These are phyloP conservation scores for Rhypophila decipiens DNA, from an alignment of 495 filamentous ascomycete species.

Conservation along the genomic window DNA sequence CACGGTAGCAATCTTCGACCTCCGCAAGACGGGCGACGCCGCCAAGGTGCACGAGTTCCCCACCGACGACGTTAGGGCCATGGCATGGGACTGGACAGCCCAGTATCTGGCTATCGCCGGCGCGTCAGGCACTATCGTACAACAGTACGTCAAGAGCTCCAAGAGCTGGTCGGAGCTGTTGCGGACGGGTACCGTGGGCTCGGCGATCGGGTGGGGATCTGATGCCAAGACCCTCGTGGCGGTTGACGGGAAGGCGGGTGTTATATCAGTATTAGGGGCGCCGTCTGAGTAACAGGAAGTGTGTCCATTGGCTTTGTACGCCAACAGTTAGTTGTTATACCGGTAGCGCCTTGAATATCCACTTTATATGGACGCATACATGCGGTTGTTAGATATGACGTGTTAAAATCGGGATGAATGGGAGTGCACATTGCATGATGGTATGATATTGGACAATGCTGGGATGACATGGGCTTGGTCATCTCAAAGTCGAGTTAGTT, in stretches of 20 bases:
- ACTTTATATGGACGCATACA: no score
- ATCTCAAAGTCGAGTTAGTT: no score
- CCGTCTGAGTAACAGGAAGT: no score
- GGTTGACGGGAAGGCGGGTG: conserved; percentile 67
- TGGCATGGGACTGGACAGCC: conserved; percentile 91
- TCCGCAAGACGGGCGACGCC: conserved; percentile 75
- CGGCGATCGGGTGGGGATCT: conserved; percentile 70
- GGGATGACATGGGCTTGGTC: no score
- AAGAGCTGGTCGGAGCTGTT: conserved; percentile 90
- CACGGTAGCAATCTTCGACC: conserved; percentile 78
- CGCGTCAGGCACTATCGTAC: conserved; percentile 73
- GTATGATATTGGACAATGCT: no score
- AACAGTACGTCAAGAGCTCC: conserved; percentile 73
- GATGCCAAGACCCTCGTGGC: conserved; percentile 67
- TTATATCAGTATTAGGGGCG: conserved; percentile 57
- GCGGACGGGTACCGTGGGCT: conserved; percentile 63
- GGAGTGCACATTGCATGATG: no score
- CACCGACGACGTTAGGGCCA: conserved; percentile 64
- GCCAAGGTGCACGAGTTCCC: conserved; percentile 73
- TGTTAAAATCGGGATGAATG: no score
- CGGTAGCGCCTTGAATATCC: no score
- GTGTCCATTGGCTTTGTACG: no score
- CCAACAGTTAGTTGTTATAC: no score
- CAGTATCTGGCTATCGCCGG: conserved; percentile 86
- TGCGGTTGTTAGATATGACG: no score